These are phyloP conservation scores for Volutella citrinella DNA, from an alignment of 2,329 filamentous ascomycete species.

Conservation along the genomic window DNA sequence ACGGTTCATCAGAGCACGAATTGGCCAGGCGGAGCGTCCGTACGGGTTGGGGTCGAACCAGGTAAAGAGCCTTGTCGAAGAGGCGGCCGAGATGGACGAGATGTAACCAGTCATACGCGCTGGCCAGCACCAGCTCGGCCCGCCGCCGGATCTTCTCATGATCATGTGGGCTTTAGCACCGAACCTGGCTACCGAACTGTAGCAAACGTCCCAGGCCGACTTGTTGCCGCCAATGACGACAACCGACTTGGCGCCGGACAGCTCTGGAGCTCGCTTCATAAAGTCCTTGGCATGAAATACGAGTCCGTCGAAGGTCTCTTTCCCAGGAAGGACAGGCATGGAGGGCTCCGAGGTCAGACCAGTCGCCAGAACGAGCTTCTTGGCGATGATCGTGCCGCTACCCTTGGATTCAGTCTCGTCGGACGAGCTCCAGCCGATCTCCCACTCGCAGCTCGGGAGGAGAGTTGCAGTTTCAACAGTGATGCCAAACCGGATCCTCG, in stretches of 20 bases:
- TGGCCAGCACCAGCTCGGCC: constrained; percentile 51
- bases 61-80: constrained; percentile 49
- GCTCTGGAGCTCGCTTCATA: constrained; percentile 23
- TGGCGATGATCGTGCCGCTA: constrained; percentile 18
- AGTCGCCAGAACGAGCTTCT: constrained; percentile 46
- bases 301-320: constrained; percentile 31
- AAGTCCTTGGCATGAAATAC: constrained; percentile 44
- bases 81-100: constrained; percentile 56
- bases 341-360: constrained; percentile 43
- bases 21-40: constrained; percentile 53
- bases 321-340: constrained; percentile 35
- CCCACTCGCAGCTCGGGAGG: constrained; percentile 9
- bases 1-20: constrained; percentile 42
- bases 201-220: constrained; percentile 55
- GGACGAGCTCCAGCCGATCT: constrained; percentile 4
- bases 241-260: constrained; percentile 29
- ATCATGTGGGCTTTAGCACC: constrained; percentile 48
- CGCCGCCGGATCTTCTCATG: constrained; percentile 45
- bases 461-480: constrained; percentile 42
- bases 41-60: constrained; percentile 66
- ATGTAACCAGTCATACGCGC: constrained; percentile 58
- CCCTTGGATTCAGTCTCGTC: not conserved
- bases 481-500: constrained; percentile 45
- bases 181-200: constrained; percentile 43
- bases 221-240: constrained; percentile 55